A percentile compares a stretch with the other conserved stretches of the same genome.
Evolutionary conservation across 2,329 filamentous ascomycete species (phyloP).

Genomic region (Nemania bipapillata): DNA sequence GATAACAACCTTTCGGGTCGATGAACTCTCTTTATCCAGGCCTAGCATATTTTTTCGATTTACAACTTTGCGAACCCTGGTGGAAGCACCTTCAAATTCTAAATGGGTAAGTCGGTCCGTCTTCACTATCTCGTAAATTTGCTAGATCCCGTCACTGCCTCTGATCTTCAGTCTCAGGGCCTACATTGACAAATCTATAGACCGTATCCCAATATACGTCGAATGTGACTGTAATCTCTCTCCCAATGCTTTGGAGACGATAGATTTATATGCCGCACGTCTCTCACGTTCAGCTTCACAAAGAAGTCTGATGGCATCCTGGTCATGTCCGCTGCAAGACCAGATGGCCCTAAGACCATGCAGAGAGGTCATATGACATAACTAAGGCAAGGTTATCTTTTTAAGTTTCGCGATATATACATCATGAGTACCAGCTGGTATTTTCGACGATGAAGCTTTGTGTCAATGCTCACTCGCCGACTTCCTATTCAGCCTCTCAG

Average conservation of each 20-base stretch:
- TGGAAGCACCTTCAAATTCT: background rate
- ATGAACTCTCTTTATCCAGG: background rate
- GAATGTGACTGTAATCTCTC: background rate
- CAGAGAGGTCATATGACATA: slow-evolving; percentile 14
- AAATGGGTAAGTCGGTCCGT: too few species aligned
- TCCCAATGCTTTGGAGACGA: background rate
- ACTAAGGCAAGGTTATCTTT: background rate
- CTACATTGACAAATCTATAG: background rate
- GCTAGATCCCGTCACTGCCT: background rate
- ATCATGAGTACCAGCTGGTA: too few species aligned
- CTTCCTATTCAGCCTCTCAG: background rate
- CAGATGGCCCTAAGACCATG: background rate
- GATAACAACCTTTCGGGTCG: slow-evolving; percentile 8
- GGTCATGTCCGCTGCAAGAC: slow-evolving; percentile 3
- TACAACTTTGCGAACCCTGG: background rate
- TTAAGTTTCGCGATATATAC: slow-evolving; percentile 6
- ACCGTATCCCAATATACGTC: background rate
- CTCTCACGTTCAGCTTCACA: slow-evolving; percentile 5
- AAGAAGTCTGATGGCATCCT: slow-evolving; percentile 5
- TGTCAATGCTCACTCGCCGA: background rate
- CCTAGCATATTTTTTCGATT: background rate
- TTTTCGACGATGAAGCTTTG: background rate
- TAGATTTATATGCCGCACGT: background rate
- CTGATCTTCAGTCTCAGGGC: too few species aligned
- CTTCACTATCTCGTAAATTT: background rate